These are phyloP conservation scores for Phytophthora sp. DNA, from an alignment of 352 stramenopile species.

Conservation along the genomic window DNA sequence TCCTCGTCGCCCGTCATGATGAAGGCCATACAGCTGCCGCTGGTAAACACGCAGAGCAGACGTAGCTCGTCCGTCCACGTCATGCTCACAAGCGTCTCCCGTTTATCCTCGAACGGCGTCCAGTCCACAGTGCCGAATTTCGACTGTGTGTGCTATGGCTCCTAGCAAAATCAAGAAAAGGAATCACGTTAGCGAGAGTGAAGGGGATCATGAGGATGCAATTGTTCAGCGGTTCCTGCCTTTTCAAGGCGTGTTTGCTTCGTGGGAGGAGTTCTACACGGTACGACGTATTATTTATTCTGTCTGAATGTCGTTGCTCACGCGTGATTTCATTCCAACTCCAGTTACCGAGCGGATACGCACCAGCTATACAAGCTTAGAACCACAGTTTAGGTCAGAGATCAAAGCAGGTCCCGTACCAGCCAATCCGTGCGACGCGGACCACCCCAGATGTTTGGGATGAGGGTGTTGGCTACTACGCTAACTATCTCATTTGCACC, in stretches of 20 bases:
- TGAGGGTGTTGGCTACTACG: not conserved
- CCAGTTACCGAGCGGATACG: not conserved
- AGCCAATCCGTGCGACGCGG: not conserved
- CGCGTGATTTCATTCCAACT: too few relatives aligned
- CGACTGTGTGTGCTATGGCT: too few relatives aligned
- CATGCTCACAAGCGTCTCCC: slow-evolving; percentile 73
- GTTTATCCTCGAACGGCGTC: slow-evolving; percentile 71
- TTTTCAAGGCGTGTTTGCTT: too few relatives aligned
- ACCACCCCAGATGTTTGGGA: not conserved
- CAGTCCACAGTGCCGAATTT: slow-evolving; percentile 69
- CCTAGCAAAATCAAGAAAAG: too few relatives aligned
- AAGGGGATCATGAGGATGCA: too few relatives aligned
- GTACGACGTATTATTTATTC: too few relatives aligned
- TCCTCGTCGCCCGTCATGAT: slow-evolving; percentile 75
- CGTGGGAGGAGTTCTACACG: too few relatives aligned
- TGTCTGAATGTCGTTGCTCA: too few relatives aligned
- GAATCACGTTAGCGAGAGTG: too few relatives aligned
- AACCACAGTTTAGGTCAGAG: not conserved
- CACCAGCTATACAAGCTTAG: not conserved
- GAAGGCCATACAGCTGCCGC: slow-evolving; percentile 73
- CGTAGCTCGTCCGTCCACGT: slow-evolving; percentile 86
- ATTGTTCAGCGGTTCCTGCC: too few relatives aligned
- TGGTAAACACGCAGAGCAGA: slow-evolving; percentile 81
- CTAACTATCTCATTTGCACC: slow-evolving; percentile 4
- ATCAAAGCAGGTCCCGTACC: not conserved